Conservation (phyloP, 164 flowering plant genomes). For the Stephania yunnanensis region DNA sequence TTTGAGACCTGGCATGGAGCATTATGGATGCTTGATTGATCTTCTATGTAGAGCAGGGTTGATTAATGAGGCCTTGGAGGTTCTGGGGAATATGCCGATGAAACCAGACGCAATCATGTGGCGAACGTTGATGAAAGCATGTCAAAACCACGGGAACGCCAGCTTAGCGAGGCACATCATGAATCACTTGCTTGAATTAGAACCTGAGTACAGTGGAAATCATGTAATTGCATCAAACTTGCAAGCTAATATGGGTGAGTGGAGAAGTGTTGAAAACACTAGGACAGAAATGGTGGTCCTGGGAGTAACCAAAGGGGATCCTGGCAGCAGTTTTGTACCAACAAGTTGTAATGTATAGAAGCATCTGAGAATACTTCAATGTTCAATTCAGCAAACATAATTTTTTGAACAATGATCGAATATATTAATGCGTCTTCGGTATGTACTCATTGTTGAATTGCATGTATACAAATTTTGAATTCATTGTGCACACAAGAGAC, state of each 20-base stretch:
- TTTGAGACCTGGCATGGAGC: slow-evolving; percentile 31
- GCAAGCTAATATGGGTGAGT: slow-evolving; percentile 24
- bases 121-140: slow-evolving; percentile 31
- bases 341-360: slow-evolving; percentile 1
- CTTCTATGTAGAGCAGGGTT: slow-evolving; percentile 32
- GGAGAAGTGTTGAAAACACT: slow-evolving; percentile 25
- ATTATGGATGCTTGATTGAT: slow-evolving; percentile 42
- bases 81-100: slow-evolving; percentile 27
- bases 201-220: slow-evolving; percentile 22
- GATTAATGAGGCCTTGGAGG: slow-evolving; percentile 28
- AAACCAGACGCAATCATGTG: slow-evolving; percentile 27
- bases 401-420: not conserved
- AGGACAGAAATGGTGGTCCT: slow-evolving; percentile 23
- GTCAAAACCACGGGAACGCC: slow-evolving; percentile 20
- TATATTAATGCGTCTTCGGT: no score
- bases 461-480: not conserved
- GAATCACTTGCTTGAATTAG: slow-evolving; percentile 15
- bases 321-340: slow-evolving; percentile 18
- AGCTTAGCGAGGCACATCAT: slow-evolving; percentile 18
- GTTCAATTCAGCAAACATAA: not conserved
- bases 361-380: not conserved
- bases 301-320: slow-evolving; percentile 17
- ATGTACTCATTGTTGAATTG: not conserved
- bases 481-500: not conserved
- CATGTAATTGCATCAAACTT: slow-evolving; percentile 27